Evolutionary conservation across 768 basidiomycete genomes (phyloP).

Genomic region (Mycena belliarum): DNA sequence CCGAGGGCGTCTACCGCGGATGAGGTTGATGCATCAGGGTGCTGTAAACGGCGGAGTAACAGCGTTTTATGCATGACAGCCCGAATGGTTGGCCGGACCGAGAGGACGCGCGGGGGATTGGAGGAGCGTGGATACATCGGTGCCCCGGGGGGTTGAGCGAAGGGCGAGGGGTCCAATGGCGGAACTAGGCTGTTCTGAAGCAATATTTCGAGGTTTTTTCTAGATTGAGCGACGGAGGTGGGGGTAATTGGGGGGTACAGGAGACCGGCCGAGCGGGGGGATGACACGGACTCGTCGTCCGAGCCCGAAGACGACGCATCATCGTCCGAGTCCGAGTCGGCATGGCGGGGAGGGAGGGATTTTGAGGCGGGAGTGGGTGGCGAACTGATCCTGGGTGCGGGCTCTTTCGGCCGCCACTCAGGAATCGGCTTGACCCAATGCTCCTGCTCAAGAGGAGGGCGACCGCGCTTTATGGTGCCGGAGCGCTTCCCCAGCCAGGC

Average conservation of each 20-base stretch:
- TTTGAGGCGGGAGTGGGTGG: slow-evolving; percentile 25
- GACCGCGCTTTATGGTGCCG: slow-evolving; percentile 26
- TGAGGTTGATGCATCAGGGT: slow-evolving; percentile 20
- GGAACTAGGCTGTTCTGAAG: slow-evolving; percentile 49
- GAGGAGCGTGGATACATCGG: slow-evolving; percentile 60
- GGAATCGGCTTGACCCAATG: slow-evolving; percentile 47
- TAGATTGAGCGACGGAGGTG: slow-evolving; percentile 33
- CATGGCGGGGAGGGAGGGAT: slow-evolving; percentile 18
- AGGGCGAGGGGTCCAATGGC: slow-evolving; percentile 48
- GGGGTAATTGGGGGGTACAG: slow-evolving; percentile 22
- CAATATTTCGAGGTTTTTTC: slow-evolving; percentile 41
- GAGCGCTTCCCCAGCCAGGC: slow-evolving; percentile 53
- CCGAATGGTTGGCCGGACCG: slow-evolving; percentile 41
- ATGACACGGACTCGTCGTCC: slow-evolving; percentile 30
- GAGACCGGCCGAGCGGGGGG: slow-evolving; percentile 12
- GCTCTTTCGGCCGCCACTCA: slow-evolving; percentile 34
- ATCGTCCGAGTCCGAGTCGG: slow-evolving; percentile 29
- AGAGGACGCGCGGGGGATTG: slow-evolving; percentile 40
- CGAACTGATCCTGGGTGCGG: slow-evolving; percentile 21
- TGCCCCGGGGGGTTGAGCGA: slow-evolving; percentile 39
- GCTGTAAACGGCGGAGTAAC: slow-evolving; percentile 48
- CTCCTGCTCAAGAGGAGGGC: slow-evolving; percentile 30
- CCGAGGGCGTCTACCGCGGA: not conserved
- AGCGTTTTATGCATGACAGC: slow-evolving; percentile 50
- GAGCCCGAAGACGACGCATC: slow-evolving; percentile 40